Percentiles rank a stretch among this genome's conserved stretches.
Evolutionary conservation across 2,329 filamentous ascomycete genomes (phyloP).

Genomic region (Leptographium procerum): DNA sequence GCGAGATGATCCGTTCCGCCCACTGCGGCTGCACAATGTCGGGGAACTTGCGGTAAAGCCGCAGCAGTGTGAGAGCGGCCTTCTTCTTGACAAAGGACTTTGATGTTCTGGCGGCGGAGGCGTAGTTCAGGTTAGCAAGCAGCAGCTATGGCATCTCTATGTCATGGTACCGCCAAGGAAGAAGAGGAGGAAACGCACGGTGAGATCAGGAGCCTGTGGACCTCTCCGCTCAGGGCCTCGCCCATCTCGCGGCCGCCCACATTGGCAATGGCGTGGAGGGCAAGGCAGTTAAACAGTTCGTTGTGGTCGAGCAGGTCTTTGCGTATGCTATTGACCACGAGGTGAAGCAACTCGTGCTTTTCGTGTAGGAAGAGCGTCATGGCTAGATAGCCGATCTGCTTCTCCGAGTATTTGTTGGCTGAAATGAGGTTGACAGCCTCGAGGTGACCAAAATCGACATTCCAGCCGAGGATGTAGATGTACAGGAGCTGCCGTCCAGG

Average conservation of each 20-base stretch:
- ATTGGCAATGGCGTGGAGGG: conserved; percentile 94
- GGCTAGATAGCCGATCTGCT: conserved; percentile 96
- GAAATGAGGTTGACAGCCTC: conserved; percentile 98
- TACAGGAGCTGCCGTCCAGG: conserved; percentile 57
- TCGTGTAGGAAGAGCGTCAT: conserved; percentile 97
- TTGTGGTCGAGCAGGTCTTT: conserved; percentile 93
- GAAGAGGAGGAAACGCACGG: conserved; percentile 48
- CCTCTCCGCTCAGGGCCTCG: conserved; percentile 81
- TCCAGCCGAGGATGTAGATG: conserved; percentile 98
- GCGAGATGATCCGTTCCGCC: conserved; percentile 95
- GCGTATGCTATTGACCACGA: conserved; percentile 96
- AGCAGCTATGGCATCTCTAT: too few species aligned
- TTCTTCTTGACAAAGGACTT: conserved; percentile 99
- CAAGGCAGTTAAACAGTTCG: conserved; percentile 94
- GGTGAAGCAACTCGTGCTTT: conserved; percentile 86
- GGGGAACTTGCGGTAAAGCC: conserved; percentile 88
- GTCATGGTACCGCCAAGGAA: too few species aligned
- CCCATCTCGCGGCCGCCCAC: conserved; percentile 96
- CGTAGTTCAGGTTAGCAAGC: neutral
- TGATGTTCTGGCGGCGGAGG: conserved; percentile 52
- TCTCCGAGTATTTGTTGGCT: conserved; percentile 94
- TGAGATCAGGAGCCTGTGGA: conserved; percentile 87
- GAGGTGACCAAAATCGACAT: conserved; percentile 96
- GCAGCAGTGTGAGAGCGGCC: conserved; percentile 82
- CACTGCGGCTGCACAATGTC: conserved; percentile 92